Conservation (phyloP, 2,329 filamentous ascomycete genomes). For the Akanthomyces muscarius region DNA sequence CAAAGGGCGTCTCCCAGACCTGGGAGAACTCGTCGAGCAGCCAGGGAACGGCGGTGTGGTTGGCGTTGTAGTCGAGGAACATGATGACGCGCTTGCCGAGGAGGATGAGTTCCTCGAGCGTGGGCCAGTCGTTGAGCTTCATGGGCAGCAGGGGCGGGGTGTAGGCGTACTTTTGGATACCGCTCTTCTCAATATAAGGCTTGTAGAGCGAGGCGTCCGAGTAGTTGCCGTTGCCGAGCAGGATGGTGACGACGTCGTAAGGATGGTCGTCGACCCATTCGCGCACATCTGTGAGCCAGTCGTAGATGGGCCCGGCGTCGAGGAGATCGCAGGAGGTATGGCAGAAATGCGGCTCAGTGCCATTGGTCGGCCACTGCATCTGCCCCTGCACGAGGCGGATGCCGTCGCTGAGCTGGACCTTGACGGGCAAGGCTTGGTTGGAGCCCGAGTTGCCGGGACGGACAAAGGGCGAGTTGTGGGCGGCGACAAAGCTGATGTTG, state of each 20-base stretch:
- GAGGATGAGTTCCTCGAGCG: constrained; percentile 71
- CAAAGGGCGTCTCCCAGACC: constrained; percentile 89
- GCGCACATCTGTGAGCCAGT: constrained; percentile 65
- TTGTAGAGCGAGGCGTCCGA: constrained; percentile 61
- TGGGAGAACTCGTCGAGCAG: constrained; percentile 83
- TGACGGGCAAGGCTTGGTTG: constrained; percentile 68
- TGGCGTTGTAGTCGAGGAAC: constrained; percentile 81
- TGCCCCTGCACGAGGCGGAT: constrained; percentile 61
- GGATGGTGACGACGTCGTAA: constrained; percentile 81
- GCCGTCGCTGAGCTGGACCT: constrained; percentile 72
- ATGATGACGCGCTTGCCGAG: constrained; percentile 67
- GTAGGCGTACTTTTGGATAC: constrained; percentile 70
- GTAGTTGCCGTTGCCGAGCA: constrained; percentile 81
- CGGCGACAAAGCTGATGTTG: constrained; percentile 74
- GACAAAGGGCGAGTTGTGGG: constrained; percentile 80
- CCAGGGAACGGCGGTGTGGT: constrained; percentile 76
- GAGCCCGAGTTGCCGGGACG: constrained; percentile 65
- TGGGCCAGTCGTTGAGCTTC: constrained; percentile 75
- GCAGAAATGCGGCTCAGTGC: constrained; percentile 65
- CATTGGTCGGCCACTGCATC: constrained; percentile 54
- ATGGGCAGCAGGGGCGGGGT: constrained; percentile 67
- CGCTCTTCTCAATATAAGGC: constrained; percentile 64
- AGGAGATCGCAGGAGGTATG: constrained; percentile 80
- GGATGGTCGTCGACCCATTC: constrained; percentile 73
- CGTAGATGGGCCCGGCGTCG: constrained; percentile 72